phyloP scores from a whole-genome alignment of 2,329 filamentous ascomycete species.

The Dothideomycetidae sp. region DNA sequence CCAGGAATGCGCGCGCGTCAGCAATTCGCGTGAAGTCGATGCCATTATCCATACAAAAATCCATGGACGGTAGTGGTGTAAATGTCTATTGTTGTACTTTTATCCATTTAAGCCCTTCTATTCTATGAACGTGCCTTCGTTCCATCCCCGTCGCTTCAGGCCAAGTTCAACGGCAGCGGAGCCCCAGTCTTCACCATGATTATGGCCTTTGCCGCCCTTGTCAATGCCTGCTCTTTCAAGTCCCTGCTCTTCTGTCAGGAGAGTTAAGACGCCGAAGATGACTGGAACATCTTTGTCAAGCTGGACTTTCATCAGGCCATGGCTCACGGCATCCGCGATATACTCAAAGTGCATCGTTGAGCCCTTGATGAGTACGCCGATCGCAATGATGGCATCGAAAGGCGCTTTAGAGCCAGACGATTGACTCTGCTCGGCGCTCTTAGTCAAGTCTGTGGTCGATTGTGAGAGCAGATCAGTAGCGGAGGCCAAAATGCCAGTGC shows the following conservation, averaged over 20 bases:
- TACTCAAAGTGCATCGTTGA: conserved; percentile 99
- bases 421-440: conserved; percentile 15
- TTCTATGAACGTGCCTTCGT: conserved; percentile 47
- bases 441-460: conserved; percentile 52
- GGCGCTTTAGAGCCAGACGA: conserved; percentile 33
- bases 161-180: conserved; percentile 87
- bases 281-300: conserved; percentile 80
- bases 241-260: conserved; percentile 79
- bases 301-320: conserved; percentile 88
- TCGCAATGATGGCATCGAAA: conserved; percentile 89
- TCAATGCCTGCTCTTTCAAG: conserved; percentile 64
- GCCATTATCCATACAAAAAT: too few species aligned
- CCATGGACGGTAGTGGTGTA: too few species aligned
- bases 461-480: conserved; percentile 64
- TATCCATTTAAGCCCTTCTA: conserved; percentile 17
- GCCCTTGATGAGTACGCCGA: conserved; percentile 95
- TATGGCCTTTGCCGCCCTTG: conserved; percentile 45
- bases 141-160: conserved; percentile 74
- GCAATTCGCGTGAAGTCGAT: too few species aligned
- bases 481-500: conserved; percentile 44
- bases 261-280: conserved; percentile 81
- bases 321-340: conserved; percentile 79
- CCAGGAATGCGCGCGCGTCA: too few species aligned
- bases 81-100: too few species aligned
- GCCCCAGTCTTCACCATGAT: conserved; percentile 96